phyloP scores from a whole-genome alignment of 441 rosid species.

The Adansonia madagascariensis region DNA sequence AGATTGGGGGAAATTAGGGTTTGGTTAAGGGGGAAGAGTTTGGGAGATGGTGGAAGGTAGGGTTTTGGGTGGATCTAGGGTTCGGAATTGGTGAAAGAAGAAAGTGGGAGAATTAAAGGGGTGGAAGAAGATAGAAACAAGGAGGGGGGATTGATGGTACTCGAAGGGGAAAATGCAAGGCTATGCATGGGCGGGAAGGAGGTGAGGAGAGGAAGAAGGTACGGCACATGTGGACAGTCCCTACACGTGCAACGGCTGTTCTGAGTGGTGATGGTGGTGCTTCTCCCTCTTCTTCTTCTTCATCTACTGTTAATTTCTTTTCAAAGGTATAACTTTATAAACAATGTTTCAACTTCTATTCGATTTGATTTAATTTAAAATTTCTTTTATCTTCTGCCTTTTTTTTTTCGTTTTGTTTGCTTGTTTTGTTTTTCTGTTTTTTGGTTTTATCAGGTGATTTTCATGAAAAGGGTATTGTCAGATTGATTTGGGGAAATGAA shows the following conservation, averaged over 20 bases:
- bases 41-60: constrained; percentile 22
- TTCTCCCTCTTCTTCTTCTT: constrained; percentile 46
- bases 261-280: constrained; percentile 46
- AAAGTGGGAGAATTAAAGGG: neutral
- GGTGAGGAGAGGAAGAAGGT: too few relatives aligned
- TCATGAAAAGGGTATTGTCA: neutral
- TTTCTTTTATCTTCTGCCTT: neutral
- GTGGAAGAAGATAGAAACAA: neutral
- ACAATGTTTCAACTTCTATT: neutral
- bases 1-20: constrained; percentile 29
- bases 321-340: constrained; percentile 49
- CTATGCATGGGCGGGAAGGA: too few relatives aligned
- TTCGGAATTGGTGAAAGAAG: neutral
- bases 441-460: neutral
- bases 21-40: neutral
- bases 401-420: neutral
- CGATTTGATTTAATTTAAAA: neutral
- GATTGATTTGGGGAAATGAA: constrained; percentile 10
- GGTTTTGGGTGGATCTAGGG: constrained; percentile 29
- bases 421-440: neutral
- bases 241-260: constrained; percentile 26
- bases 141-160: constrained; percentile 46
- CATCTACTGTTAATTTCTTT: constrained; percentile 53
- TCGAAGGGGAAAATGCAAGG: too few relatives aligned
- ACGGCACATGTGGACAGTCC: too few relatives aligned